Evolutionary conservation across 192 early-diverging fungal species (phyloP).

Genomic region (Coemansia sp.): DNA sequence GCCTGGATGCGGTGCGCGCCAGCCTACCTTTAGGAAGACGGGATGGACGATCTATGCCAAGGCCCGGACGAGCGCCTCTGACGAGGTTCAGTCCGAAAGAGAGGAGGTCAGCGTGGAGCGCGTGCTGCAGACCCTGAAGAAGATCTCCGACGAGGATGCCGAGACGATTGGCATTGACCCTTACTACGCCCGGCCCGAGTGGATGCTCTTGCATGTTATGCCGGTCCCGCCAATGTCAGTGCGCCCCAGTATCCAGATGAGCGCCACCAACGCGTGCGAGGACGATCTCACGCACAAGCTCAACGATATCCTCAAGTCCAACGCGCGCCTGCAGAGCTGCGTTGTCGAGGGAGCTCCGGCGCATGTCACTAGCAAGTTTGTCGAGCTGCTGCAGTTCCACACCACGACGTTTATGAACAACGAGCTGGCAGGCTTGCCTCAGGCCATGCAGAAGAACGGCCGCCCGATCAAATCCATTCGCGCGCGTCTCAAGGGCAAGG

Average conservation of each 20-base stretch:
- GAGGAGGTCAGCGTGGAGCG: slow-evolving; percentile 68
- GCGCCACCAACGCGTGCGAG: slow-evolving; percentile 81
- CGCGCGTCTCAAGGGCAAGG: slow-evolving; percentile 97
- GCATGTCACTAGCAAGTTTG: slow-evolving; percentile 87
- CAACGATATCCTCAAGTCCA: slow-evolving; percentile 90
- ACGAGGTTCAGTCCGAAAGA: slow-evolving; percentile 53
- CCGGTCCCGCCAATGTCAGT: slow-evolving; percentile 96
- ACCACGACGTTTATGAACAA: slow-evolving; percentile 98
- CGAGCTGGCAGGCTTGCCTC: slow-evolving; percentile 87
- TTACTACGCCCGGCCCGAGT: slow-evolving; percentile 93
- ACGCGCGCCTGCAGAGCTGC: slow-evolving; percentile 74
- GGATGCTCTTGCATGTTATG: slow-evolving; percentile 95
- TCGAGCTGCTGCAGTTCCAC: slow-evolving; percentile 88
- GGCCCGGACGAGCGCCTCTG: slow-evolving; percentile 19
- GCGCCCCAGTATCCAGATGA: slow-evolving; percentile 93
- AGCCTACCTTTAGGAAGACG: slow-evolving; percentile 79
- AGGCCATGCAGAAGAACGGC: slow-evolving; percentile 88
- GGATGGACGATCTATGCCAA: slow-evolving; percentile 66
- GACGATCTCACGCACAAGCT: slow-evolving; percentile 98
- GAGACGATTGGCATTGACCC: slow-evolving; percentile 82
- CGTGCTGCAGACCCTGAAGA: slow-evolving; percentile 79
- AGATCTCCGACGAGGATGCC: slow-evolving; percentile 84
- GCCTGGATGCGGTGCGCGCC: slow-evolving; percentile 83
- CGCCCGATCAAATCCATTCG: slow-evolving; percentile 95
- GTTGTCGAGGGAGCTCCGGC: slow-evolving; percentile 85